Conservation (phyloP, 345 rosid genomes). For the Clausena lansium region DNA sequence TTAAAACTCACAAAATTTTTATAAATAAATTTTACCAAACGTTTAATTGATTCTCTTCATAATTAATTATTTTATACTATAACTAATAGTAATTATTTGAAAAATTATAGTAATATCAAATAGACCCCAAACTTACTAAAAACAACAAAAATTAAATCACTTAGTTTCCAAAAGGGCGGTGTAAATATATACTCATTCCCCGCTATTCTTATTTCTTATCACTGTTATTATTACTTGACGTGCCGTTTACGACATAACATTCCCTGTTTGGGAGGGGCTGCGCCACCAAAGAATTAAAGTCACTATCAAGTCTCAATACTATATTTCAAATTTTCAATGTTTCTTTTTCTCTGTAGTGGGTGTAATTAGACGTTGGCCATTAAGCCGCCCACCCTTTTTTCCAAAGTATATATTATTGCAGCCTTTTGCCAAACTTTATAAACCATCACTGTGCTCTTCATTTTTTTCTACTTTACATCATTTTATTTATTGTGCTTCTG, state of each 20-base stretch:
- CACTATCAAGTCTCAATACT: background rate
- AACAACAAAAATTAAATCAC: no score
- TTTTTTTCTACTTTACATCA: background rate
- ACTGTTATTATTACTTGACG: conserved; percentile 4
- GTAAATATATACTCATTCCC: background rate
- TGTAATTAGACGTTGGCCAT: conserved; percentile 20
- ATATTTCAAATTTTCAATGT: background rate
- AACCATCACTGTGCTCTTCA: background rate
- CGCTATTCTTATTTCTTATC: background rate
- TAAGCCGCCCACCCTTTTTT: conserved; percentile 35
- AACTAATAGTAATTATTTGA: no score
- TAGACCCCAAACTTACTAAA: no score
- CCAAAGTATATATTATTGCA: background rate
- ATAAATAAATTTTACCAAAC: no score
- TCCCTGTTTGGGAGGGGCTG: background rate
- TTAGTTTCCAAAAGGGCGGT: no score
- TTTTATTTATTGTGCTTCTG: background rate
- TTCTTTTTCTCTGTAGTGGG: background rate
- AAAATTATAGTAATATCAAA: no score
- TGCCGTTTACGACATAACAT: conserved; percentile 30
- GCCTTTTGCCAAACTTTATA: background rate
- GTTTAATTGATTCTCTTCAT: no score
- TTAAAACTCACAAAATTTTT: no score
- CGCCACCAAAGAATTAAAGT: conserved; percentile 4
- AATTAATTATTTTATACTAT: no score